Base-by-base conservation (phyloP, 192 early-diverging fungal genomes). In the Backusella macrospora region DNA sequence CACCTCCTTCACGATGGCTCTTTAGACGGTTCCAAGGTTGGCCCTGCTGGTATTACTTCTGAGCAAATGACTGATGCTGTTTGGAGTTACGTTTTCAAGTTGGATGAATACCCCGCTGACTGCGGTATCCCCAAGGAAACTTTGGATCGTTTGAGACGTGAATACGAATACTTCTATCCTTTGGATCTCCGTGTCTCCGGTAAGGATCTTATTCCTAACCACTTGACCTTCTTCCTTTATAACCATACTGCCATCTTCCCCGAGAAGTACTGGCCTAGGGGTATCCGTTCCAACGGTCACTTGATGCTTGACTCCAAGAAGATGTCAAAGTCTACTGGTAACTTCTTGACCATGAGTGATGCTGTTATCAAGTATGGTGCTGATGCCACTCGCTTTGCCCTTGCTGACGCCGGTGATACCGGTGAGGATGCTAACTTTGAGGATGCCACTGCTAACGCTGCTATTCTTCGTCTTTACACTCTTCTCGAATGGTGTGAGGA, bases 391-490 rank as follows among this genome's bases (percentile, higher is more conserved):
- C 92, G 97, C 42, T 86, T 99, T 79, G 90, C 95, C 5, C 86
- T 99, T 73, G 98, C 98, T 55, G 96, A 96, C 86, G 96, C 98
- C 43, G 97, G 98, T 73, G 98, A 99, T 78, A 83, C 88, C 69
- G 88, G 96, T 62, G 96, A 99, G 74, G 98, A 99, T 85, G 98
- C 98, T 78, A 99, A 99, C 89, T 99, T 99, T 85, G 90, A 96
- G 79, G 93, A 96, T 76, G 77, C 90, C 6, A 98, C 92, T 34
- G 97, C 98, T 73, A 96, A 99, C 76, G 93, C 95, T 42, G 95
- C 96, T 45, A 96, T 99, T 63, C 87, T 99, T 71, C 92, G 94
- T 80, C 86, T 99, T 62, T 91, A 83, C 81, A 97, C 91, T 38
- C 90, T 97, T 52, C 82, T 90, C 70, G 96, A 98, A 76, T 99